These are phyloP conservation scores for Solanum sejunctum DNA, from an alignment of 257 asterid genomes.

Conservation along the genomic window DNA sequence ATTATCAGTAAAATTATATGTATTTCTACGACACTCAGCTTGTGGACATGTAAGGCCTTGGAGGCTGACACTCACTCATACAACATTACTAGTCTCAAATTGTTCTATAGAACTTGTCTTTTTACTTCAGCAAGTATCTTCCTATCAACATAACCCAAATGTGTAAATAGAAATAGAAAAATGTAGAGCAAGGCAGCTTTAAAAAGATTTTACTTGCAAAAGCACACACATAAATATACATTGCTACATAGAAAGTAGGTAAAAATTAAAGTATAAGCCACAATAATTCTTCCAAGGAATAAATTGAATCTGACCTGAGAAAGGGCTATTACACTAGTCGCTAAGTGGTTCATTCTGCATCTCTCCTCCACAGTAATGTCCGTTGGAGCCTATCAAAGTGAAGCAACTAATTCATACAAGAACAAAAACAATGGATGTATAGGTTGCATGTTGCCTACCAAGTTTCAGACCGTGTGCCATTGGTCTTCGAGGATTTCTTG, in stretches of 20 bases:
- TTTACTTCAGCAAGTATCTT: not conserved
- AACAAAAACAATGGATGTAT: not conserved
- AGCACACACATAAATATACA: not conserved
- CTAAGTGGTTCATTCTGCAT: constrained; percentile 94
- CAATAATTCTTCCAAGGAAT: not conserved
- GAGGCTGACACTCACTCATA: not conserved
- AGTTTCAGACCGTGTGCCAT: not conserved
- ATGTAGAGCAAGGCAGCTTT: not conserved
- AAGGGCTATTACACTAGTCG: constrained; percentile 77
- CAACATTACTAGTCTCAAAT: not conserved
- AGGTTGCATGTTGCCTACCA: not conserved
- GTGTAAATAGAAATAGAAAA: not conserved
- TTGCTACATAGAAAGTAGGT: not conserved
- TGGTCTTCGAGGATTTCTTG: not conserved
- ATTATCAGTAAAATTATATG: not conserved
- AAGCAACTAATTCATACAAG: constrained; percentile 9
- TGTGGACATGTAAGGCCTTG: not conserved
- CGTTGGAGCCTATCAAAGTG: constrained; percentile 45
- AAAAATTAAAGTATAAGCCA: not conserved
- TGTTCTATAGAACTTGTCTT: not conserved
- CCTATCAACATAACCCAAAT: not conserved
- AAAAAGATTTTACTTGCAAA: not conserved
- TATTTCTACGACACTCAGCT: not conserved
- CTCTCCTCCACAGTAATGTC: constrained; percentile 63
- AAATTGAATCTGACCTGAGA: constrained; percentile 54